Evolutionary conservation across 768 basidiomycete species (phyloP), one percentile per base, ranked within the genome.

Genomic region (Rhizopogon roseolus): DNA sequence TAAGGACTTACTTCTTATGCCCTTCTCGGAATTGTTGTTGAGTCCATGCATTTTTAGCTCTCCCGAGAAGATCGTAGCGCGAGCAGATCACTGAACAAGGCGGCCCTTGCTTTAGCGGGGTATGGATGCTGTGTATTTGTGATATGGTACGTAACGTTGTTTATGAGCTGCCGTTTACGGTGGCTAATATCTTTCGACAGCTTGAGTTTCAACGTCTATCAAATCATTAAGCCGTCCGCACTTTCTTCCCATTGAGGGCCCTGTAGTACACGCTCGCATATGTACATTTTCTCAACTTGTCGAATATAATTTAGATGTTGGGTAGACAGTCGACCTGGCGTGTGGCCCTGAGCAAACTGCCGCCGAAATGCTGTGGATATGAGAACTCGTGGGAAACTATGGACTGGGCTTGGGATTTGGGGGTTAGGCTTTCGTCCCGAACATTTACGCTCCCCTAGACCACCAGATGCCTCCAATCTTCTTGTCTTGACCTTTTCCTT

Each of bases 81-180:
- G 49, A 81, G 76, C 60, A 72, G 69, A 49, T 60, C 76, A 55
- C 80, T 90, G 60, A 76, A 77, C 54, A 83, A 74, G 45, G 80
- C 85, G 22, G 76, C 85, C 1, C 69, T 94, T 41, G 86, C 73
- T 10, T 69, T 98, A 55, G 77, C 81, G 17, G 66, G 81, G 10
- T 98, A 97, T 65, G 95, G 95, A 13, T 68, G 75, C 29, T 79
- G 76, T 63, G 81, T 98, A 37, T 91, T 93, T 70, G 76, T 89
- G 22, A 92, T 96, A 70, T 97, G 94, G 93, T 94, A 64, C 62
- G 92, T 72, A 27, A n/a, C 25, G 16, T 6, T 29, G 10, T 5
- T 25, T 27, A 14, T 27, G n/a, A 36, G 19, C 19, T 32, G 67
- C 14, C 43, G 36, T 28, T 8, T n/a, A 19, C 19, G 28, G 28